Evolutionary conservation across 2,329 filamentous ascomycete genomes (phyloP).

Genomic region (Magnaporthiopsis incrustans): DNA sequence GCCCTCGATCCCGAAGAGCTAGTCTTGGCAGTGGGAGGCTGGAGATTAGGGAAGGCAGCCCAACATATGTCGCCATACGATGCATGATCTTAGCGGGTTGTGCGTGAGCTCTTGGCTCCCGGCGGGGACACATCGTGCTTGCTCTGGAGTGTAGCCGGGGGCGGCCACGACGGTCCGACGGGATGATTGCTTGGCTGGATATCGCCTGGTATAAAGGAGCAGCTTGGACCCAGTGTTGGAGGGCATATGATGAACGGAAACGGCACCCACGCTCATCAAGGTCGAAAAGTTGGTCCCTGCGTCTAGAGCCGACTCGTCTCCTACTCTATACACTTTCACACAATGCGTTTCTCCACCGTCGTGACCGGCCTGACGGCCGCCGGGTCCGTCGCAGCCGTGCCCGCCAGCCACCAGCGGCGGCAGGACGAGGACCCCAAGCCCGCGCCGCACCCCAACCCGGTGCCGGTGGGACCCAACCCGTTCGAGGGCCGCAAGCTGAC

Average conservation of each 20-base stretch:
- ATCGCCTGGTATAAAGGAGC: background rate
- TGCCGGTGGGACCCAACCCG: conserved; percentile 24
- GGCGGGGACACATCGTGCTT: background rate
- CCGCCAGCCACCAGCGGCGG: conserved; percentile 8
- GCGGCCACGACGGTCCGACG: background rate
- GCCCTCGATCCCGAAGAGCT: background rate
- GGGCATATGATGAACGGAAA: background rate
- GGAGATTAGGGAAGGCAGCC: background rate
- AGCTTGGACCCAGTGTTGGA: background rate
- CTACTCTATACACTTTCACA: background rate
- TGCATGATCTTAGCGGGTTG: background rate
- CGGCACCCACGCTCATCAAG: background rate
- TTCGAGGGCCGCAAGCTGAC: conserved; percentile 41
- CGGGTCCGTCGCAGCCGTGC: conserved; percentile 12
- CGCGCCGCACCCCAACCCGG: background rate
- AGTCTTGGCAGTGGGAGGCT: background rate
- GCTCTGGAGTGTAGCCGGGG: background rate
- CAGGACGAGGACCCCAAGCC: background rate
- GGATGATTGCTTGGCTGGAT: background rate
- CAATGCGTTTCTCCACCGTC: conserved; percentile 14
- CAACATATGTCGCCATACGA: background rate
- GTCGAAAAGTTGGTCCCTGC: background rate
- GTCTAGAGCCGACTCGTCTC: background rate
- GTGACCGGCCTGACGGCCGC: conserved; percentile 15
- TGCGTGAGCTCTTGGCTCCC: background rate